Evolutionary conservation across 1,139 yeast genomes (phyloP), one percentile per base, ranked within the genome.

Genomic region (Suhomyces terraborum): DNA sequence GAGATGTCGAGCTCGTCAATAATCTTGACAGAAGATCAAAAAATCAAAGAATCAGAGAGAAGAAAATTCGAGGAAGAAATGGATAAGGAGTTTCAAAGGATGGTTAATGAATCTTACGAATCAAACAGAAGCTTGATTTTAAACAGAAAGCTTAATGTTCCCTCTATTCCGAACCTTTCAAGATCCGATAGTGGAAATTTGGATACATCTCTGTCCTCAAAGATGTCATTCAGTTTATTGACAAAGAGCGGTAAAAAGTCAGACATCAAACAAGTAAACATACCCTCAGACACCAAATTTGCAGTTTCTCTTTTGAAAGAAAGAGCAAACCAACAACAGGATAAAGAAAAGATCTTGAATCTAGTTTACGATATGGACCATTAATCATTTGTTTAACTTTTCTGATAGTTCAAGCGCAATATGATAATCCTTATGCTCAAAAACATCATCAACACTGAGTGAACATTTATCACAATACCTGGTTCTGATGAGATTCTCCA

Each of bases 31-130:
- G 67, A 64, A 25, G 67, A 66, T 18, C 67, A 66, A 22, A 66
- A 56, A 34, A 45, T 66, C 31, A 58, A 56, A 36, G 56, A 61
- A 8, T 72, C 66, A 18, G 71, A 69, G 38, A 80, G 75, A 30
- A 64, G 59, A 32, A 72, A 67, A 47, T 68, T 77, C 35, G 77
- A 74, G 16, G 75, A 70, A 7, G 77, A 73, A 19, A 54, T 83
- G 40, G 86, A 81, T 35, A 69, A 63, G 41, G 83, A 81, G 50
- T 75, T 77, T 48, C 75, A 74, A 40, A 64, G 61, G 41, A 61
- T 82, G 53, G 63, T 80, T 40, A 54, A 64, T 23, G 82, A 78
- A 30, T 73, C 85, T 2, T 61, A 76, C 49, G 73, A 67, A 27
- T 51, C 64, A 4, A 61, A 66, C 24, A 67, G 58, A 24, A 61